These are phyloP conservation scores for Exophiala calicioides DNA, from an alignment of 2,329 filamentous ascomycete genomes.

Conservation along the genomic window DNA sequence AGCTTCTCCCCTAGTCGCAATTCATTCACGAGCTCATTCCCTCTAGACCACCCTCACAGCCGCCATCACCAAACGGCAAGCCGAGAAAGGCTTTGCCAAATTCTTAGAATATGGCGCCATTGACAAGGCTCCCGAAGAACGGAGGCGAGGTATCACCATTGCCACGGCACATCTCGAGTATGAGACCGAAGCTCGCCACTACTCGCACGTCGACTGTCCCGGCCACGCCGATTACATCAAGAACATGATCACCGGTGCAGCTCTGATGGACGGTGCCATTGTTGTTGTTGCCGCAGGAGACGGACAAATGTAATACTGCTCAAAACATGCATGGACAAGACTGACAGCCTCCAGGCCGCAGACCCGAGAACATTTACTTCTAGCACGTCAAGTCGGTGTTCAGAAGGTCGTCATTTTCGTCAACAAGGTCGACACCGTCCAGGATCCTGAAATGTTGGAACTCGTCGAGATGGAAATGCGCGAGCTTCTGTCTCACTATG, in stretches of 20 bases:
- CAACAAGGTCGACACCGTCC: slow-evolving; percentile 98
- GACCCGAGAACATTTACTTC: slow-evolving; percentile 95
- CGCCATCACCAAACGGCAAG: slow-evolving; percentile 97
- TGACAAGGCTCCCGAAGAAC: slow-evolving; percentile 98
- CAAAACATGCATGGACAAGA: neutral
- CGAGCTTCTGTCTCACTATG: slow-evolving; percentile 87
- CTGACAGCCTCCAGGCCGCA: slow-evolving; percentile 64
- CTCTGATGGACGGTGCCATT: slow-evolving; percentile 98
- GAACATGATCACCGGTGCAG: slow-evolving; percentile 99
- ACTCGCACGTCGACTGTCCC: slow-evolving; percentile 99
- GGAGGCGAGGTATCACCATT: slow-evolving; percentile 99
- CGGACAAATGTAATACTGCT: slow-evolving; percentile 76
- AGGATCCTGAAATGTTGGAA: slow-evolving; percentile 99
- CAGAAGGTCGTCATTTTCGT: slow-evolving; percentile 98
- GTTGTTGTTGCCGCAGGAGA: slow-evolving; percentile 98
- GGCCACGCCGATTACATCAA: slow-evolving; percentile 99
- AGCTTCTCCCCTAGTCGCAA: slow-evolving; percentile 32
- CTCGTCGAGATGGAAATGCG: slow-evolving; percentile 99
- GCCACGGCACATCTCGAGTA: slow-evolving; percentile 99
- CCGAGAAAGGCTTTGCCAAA: slow-evolving; percentile 88
- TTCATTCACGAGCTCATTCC: slow-evolving; percentile 25
- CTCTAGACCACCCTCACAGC: slow-evolving; percentile 91
- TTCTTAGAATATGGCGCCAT: slow-evolving; percentile 98
- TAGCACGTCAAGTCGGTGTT: slow-evolving; percentile 97
- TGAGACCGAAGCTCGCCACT: slow-evolving; percentile 88